Evolutionary conservation across 2,329 filamentous ascomycete species (phyloP).

Genomic region (Aspergillus sp.): DNA sequence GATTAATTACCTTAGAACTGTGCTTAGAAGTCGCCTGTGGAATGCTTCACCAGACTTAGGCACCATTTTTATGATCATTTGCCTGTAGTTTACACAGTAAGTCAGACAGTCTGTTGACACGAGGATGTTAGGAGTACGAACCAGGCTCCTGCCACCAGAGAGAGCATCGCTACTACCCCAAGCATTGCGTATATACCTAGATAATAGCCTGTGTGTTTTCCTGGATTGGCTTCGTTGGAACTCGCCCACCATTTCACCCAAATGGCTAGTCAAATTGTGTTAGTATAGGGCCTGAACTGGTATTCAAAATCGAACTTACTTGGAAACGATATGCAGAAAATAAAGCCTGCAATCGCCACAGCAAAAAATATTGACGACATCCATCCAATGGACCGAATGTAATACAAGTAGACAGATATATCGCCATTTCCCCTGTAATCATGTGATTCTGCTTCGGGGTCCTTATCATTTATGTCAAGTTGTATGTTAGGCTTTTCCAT

Average conservation of each 20-base stretch:
- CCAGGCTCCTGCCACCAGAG: conserved; percentile 39
- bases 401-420: conserved; percentile 43
- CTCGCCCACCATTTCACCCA: conserved; percentile 45
- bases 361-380: conserved; percentile 35
- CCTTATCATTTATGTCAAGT: conserved; percentile 7
- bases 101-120: not conserved
- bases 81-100: conserved; percentile 26
- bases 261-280: conserved; percentile 25
- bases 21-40: conserved; percentile 49
- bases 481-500: conserved; percentile 6
- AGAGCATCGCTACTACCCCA: conserved; percentile 36
- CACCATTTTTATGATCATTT: conserved; percentile 55
- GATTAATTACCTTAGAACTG: conserved; percentile 44
- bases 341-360: conserved; percentile 37
- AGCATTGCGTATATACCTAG: conserved; percentile 43
- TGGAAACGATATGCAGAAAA: conserved; percentile 44
- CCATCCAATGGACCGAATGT: conserved; percentile 40
- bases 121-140: conserved; percentile 10
- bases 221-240: conserved; percentile 36
- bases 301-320: conserved; percentile 23
- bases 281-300: not conserved
- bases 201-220: conserved; percentile 36
- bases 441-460: conserved; percentile 24
- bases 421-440: conserved; percentile 40
- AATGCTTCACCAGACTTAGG: conserved; percentile 53